Base-by-base conservation (phyloP, 2,329 filamentous ascomycete genomes). In the Tolypocladium pustulatum region DNA sequence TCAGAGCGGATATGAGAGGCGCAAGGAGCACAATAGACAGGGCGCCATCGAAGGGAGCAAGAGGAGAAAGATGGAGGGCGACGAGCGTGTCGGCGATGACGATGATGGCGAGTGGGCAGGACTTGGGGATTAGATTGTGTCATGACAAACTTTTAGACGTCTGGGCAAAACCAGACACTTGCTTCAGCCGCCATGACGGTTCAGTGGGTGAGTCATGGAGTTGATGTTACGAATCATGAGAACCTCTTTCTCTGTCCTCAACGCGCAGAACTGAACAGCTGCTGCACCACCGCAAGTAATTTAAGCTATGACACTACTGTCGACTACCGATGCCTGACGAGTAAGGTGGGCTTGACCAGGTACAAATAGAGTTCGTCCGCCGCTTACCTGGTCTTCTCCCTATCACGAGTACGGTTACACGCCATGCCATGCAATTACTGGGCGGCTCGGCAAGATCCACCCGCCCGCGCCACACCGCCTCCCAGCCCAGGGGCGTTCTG, bases 1-100 rank as follows among this genome's bases (percentile, higher is more conserved):
- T 1, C 89, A 89, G 81, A 90, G 88, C 69, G 87, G 88, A 3
- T 93, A 84, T 75, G 86, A 91, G 71, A 78, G 88, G 65, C 78
- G 81, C 65, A 77, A 80, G 70, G 87, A 90, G 73, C 81, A 90
- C 66, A 90, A 88, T 63, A 77, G 75, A 62, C 81, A 73, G 58
- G 86, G 81, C 0, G 87, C 85, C 6, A 85, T 86, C 58, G 77
- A 81, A 61, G 81, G 78, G 34, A 88, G 82, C 70, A 85, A 81
- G 73, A 78, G 77, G 69, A 76, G 80, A 68, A 73, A 46, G 61
- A 62, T 13, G 61, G 62, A n/a, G 69, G 62, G 36, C 22, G 53
- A 12, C 9, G 53, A 40, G 6, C 41, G 49, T 20, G 59, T 54
- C 2, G 55, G 54, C n/a, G 57, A 43, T 20, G 55, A 15, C 2